Conservation (phyloP, 805 yeast species). For the Sungouiozyma intestinalis region DNA sequence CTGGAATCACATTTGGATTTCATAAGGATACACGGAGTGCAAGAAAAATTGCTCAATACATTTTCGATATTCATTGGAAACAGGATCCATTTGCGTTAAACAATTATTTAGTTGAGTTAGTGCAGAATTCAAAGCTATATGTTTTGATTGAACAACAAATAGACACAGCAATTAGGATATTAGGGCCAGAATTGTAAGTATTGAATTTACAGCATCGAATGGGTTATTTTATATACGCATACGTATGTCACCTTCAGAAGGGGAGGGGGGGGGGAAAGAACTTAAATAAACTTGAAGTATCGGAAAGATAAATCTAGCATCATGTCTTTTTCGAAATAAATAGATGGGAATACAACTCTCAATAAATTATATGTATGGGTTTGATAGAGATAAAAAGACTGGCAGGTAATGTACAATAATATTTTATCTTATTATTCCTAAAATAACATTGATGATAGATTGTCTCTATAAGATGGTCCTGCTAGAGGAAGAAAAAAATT, state of each 20-base stretch:
- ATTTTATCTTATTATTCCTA: too few species aligned
- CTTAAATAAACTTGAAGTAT: too few species aligned
- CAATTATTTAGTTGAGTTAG: constrained; percentile 12
- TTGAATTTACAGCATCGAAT: neutral
- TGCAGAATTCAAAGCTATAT: constrained; percentile 12
- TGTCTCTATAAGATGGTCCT: neutral
- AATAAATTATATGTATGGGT: neutral
- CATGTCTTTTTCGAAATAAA: neutral
- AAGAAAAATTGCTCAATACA: constrained; percentile 24
- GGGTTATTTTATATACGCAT: neutral
- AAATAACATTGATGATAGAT: too few species aligned
- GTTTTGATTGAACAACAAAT: constrained; percentile 16
- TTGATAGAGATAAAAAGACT: neutral
- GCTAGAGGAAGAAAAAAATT: too few species aligned
- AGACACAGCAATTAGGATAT: constrained; percentile 16
- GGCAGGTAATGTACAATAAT: neutral
- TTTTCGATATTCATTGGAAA: constrained; percentile 29
- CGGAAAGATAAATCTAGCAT: too few species aligned
- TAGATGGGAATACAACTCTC: neutral
- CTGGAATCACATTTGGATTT: constrained; percentile 19
- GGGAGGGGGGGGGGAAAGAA: too few species aligned
- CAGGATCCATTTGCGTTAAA: constrained; percentile 17
- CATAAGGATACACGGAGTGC: constrained; percentile 29
- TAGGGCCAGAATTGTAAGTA: constrained; percentile 13
- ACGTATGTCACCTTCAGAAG: too few species aligned